A percentile compares a stretch with the other conserved stretches of the same genome.
phyloP scores from a whole-genome alignment of 352 stramenopile genomes.

The Pythium pyrilobum region DNA sequence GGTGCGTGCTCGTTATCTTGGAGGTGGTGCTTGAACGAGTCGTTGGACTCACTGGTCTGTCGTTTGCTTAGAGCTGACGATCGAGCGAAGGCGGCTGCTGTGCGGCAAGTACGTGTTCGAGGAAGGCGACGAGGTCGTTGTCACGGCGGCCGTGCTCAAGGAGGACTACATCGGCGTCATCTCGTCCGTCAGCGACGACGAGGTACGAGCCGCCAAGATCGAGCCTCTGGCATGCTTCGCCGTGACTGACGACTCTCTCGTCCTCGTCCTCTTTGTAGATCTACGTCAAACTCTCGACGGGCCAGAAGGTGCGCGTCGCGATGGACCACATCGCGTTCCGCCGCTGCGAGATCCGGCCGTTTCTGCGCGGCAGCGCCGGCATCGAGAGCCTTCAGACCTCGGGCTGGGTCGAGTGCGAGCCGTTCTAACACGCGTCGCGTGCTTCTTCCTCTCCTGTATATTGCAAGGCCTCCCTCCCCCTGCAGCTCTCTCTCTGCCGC shows the following conservation, averaged over 20 bases:
- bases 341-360: constrained; percentile 58
- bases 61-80: constrained; percentile 33
- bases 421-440: constrained; percentile 24
- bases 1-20: no score
- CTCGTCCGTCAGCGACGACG: constrained; percentile 63
- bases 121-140: constrained; percentile 72
- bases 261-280: constrained; percentile 20
- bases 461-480: not conserved
- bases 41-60: not conserved
- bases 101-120: constrained; percentile 76
- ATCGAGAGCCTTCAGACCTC: constrained; percentile 44
- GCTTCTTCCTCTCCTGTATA: not conserved
- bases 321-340: constrained; percentile 30
- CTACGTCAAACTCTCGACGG: constrained; percentile 57
- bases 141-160: constrained; percentile 54
- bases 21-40: no score
- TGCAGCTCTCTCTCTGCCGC: not conserved
- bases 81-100: constrained; percentile 47
- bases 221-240: not conserved
- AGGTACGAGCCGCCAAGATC: constrained; percentile 19
- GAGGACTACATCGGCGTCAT: constrained; percentile 78
- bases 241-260: not conserved
- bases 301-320: constrained; percentile 58
- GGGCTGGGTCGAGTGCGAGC: constrained; percentile 62
- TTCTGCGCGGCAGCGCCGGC: constrained; percentile 43